Evolutionary conservation across 140 eudicot species (phyloP), one percentile per base, ranked within the genome.

Genomic region (Ambrosia hybrid): DNA sequence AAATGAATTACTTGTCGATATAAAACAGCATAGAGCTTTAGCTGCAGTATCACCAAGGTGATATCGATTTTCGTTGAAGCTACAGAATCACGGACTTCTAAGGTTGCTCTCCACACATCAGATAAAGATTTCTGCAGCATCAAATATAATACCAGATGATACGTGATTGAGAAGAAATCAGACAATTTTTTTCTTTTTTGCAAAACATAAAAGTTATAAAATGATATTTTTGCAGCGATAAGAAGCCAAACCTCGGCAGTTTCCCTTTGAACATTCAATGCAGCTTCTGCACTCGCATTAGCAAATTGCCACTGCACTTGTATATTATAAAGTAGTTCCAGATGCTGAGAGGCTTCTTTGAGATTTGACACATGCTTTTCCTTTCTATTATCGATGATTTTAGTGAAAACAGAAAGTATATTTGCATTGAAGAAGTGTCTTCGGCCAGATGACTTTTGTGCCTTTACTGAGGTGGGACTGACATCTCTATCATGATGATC

Each of bases 251-350:
- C 97, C 97, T 90, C 97, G 68, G 96, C 85, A 57, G 83, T 80
- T 51, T 51, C 51, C 66, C 81, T 79, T 79, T 86, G 99, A 71
- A 66, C 65, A 69, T 71, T 64, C 58, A 88, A 45, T 16, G 81
- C 76, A 72, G 87, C 87, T 76, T 81, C 81, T 33, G 83, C 74
- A 69, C 70, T 84, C 9, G 96, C 97, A 85, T 88, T 94, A 51
- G 85, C 88, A 80, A 78, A 88, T 61, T 88, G 85, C 97, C 99
- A 94, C 60, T 94, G 99, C 78, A 88, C 72, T 73, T 86, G 95
- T 67, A 89, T 83, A 73, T 83, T 94, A 67, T 85, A 77, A 65
- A 90, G 85, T 72, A 94, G 76, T 79, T 93, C 79, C 65, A 94
- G 68, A 43, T 73, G 74, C 76, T 85, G 90, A 55, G 81, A 85